Evolutionary conservation across 129 eudicot species (phyloP).

Genomic region (Ambrosia trifida): DNA sequence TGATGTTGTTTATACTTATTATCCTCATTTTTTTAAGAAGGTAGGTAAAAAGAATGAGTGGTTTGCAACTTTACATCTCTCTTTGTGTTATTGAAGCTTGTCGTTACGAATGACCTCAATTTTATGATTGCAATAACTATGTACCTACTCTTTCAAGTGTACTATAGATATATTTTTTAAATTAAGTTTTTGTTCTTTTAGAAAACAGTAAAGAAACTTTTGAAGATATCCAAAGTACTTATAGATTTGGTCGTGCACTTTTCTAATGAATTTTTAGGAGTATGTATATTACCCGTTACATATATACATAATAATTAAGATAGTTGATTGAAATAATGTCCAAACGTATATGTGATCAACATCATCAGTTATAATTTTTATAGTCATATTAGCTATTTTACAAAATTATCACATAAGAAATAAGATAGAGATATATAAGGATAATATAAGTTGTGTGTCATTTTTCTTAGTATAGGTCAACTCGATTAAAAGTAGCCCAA

Average conservation of each 20-base stretch:
- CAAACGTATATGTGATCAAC: too few species aligned
- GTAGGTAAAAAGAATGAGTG: slow-evolving; percentile 13
- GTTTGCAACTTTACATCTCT: slow-evolving; percentile 27
- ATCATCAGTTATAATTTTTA: too few species aligned
- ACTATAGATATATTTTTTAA: not conserved
- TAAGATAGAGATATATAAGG: too few species aligned
- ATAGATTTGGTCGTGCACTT: not conserved
- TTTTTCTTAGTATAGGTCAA: too few species aligned
- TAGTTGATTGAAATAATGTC: too few species aligned
- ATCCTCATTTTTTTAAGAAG: slow-evolving; percentile 21
- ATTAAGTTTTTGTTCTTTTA: not conserved
- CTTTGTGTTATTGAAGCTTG: slow-evolving; percentile 32
- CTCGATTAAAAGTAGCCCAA: too few species aligned
- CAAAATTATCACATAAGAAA: too few species aligned
- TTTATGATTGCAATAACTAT: slow-evolving; percentile 30
- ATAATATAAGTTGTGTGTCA: too few species aligned
- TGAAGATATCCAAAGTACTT: not conserved
- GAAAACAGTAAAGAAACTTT: not conserved
- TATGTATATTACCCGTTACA: not conserved
- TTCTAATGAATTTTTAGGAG: not conserved
- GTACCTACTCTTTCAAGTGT: slow-evolving; percentile 1
- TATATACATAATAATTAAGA: too few species aligned
- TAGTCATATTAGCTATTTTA: too few species aligned
- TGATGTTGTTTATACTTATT: slow-evolving; percentile 29
- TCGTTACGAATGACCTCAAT: slow-evolving; percentile 28